Base-by-base conservation (phyloP, 208 protist species). In the Crithidia sp. region DNA sequence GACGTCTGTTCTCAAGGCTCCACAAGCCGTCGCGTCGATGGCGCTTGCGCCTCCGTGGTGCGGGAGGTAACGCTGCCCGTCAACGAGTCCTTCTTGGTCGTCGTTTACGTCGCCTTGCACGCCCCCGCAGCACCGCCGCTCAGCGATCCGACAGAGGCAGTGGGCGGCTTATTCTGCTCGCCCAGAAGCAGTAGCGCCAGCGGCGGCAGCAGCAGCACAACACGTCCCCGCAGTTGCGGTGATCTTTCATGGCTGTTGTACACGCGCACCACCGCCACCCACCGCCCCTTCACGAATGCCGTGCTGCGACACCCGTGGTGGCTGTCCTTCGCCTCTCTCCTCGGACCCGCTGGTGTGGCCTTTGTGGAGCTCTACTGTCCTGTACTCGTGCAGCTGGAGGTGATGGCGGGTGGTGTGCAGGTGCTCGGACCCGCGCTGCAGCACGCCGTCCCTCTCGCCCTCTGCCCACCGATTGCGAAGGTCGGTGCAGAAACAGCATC, bases 391-490 rank as follows among this genome's bases (percentile, higher is more conserved):
- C 89, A 94, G 76, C 85, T 90, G 66, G 82, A 85, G 41, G 60
- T 81, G 16, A 73, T 60, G 61, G 82, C 76, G 3, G 89, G 89
- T 12, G 86, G 86, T 1, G 39, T 94, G 49, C 89, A 94, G 72
- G 86, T 92, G 56, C 61, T 90, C 28, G 89, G 89, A 4, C 86
- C 84, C n/a, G 74, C 84, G 5, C 60, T 94, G 61, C 79, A 81
- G 41, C 50, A 61, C 59, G 60, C 57, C 2, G 71, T 66, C 1
- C 37, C 68, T 7, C 62, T 45, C 8, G 55, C 41, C 39, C 2
- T n/a, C 28, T 19, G 40, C 52, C 28, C 28, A 28, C 28, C 28
- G 28, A 28, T 28, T 28, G 28, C 28, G 28, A 28, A 28, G 28
- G 28, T 28, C 28, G 28, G 28, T 28, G 28, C 28, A 28, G 28